A percentile compares a stretch with the other conserved stretches of the same genome.
Evolutionary conservation across 2,329 filamentous ascomycete species (phyloP).

Genomic region (Exophiala calicioides): DNA sequence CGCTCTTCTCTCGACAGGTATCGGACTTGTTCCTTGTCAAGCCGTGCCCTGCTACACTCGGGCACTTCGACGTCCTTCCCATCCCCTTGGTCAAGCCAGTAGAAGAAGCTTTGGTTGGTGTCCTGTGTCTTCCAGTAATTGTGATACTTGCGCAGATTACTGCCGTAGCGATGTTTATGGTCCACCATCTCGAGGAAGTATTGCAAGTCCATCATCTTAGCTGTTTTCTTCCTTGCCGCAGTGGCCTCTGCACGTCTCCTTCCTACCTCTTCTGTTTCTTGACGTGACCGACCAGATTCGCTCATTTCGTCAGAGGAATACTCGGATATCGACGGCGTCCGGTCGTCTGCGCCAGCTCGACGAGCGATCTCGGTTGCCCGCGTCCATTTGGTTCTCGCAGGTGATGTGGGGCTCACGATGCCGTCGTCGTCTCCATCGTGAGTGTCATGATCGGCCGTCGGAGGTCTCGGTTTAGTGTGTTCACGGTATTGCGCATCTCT

Average conservation of each 20-base stretch:
- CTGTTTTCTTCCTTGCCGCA: slow-evolving; percentile 61
- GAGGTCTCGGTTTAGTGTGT: slow-evolving; percentile 47
- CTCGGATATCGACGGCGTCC: slow-evolving; percentile 32
- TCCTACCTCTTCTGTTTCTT: slow-evolving; percentile 40
- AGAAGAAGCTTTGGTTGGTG: slow-evolving; percentile 87
- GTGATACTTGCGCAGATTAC: slow-evolving; percentile 79
- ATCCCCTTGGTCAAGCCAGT: slow-evolving; percentile 84
- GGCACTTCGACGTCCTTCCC: slow-evolving; percentile 70
- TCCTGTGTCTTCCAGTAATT: slow-evolving; percentile 76
- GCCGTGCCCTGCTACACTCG: slow-evolving; percentile 69
- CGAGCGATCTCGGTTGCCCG: slow-evolving; percentile 70
- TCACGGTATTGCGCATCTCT: slow-evolving; percentile 60
- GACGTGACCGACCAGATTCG: slow-evolving; percentile 34
- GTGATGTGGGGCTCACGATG: slow-evolving; percentile 31
- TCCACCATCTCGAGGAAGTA: slow-evolving; percentile 89
- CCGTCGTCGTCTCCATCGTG: background rate
- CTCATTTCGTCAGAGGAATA: slow-evolving; percentile 40
- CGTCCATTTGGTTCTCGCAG: slow-evolving; percentile 72
- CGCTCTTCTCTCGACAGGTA: slow-evolving; percentile 83
- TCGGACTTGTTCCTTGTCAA: slow-evolving; percentile 77
- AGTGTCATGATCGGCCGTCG: background rate
- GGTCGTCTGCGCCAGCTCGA: slow-evolving; percentile 69
- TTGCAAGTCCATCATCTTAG: slow-evolving; percentile 79
- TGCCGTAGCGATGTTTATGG: slow-evolving; percentile 82
- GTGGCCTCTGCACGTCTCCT: slow-evolving; percentile 51